Conservation (phyloP, 495 filamentous ascomycete species). For the Penicillium flavigenum region DNA sequence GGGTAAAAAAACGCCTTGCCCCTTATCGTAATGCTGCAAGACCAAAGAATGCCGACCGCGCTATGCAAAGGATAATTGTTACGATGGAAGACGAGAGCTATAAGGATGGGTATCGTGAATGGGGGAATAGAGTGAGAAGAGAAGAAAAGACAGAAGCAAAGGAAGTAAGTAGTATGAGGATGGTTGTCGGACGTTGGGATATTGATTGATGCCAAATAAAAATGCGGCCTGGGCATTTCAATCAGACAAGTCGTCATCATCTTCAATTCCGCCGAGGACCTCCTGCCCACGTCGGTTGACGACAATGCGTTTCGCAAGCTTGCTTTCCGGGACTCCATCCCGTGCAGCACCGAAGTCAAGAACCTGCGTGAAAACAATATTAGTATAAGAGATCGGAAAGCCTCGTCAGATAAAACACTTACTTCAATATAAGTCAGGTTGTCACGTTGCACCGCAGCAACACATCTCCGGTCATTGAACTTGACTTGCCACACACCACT, state of each 20-base stretch:
- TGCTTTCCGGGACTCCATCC: conserved; percentile 70
- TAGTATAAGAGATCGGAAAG: conserved; percentile 5
- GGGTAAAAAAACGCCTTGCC: conserved; percentile 37
- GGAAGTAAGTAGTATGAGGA: conserved; percentile 4
- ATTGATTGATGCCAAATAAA: conserved; percentile 25
- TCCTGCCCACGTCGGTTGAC: conserved; percentile 62
- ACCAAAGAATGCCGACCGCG: conserved; percentile 44
- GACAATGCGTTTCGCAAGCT: conserved; percentile 77
- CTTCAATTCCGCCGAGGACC: conserved; percentile 33
- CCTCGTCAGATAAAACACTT: conserved; percentile 32
- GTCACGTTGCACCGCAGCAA: conserved; percentile 93
- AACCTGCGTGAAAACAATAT: conserved; percentile 50
- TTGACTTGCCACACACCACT: conserved; percentile 98
- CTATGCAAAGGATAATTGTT: conserved; percentile 44
- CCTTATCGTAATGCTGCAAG: conserved; percentile 40
- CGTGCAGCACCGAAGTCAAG: conserved; percentile 90
- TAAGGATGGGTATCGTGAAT: conserved; percentile 35
- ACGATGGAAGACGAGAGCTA: conserved; percentile 26
- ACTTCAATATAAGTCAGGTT: conserved; percentile 95
- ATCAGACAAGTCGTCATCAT: conserved; percentile 46
- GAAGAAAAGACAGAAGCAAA: conserved; percentile 13
- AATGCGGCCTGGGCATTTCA: not conserved
- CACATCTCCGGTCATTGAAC: conserved; percentile 93
- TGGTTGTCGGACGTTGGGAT: conserved; percentile 6
- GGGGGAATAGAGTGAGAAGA: conserved; percentile 10